Conservation (phyloP, 2,329 filamentous ascomycete species). For the Diaporthe sp. region DNA sequence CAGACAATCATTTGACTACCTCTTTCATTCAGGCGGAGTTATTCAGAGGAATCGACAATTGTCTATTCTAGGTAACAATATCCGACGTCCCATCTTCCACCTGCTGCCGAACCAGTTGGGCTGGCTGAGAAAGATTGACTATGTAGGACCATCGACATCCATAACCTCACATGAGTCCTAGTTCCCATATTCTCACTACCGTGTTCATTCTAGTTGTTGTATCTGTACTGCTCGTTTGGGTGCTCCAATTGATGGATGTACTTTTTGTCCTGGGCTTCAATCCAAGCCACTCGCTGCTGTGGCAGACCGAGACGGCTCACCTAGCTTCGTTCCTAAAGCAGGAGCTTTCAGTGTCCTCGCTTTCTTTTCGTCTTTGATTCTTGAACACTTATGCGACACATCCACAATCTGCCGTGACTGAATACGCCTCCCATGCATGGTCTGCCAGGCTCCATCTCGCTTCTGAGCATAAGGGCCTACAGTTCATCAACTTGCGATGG, state of each 20-base stretch:
- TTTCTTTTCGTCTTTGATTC: not conserved
- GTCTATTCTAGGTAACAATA: not conserved
- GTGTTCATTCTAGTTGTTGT: no score
- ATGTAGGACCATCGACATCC: not conserved
- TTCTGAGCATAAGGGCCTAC: not conserved
- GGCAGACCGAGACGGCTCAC: no score
- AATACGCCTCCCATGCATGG: not conserved
- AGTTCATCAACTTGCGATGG: not conserved
- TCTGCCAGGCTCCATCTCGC: not conserved
- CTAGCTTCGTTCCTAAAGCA: not conserved
- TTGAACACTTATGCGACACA: not conserved
- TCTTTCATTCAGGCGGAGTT: no score
- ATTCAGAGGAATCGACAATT: not conserved
- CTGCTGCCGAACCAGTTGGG: not conserved
- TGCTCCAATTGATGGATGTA: not conserved
- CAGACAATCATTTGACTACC: not conserved
- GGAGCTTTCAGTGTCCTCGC: not conserved
- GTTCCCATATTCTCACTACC: accelerated
- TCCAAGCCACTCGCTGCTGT: not conserved
- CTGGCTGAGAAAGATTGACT: not conserved
- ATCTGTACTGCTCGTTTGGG: not conserved
- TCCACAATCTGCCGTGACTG: not conserved
- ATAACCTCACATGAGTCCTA: no score
- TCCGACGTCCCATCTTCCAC: not conserved
- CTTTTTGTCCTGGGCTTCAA: not conserved